Conservation (phyloP, 2,329 filamentous ascomycete species). For the Incumbomyces lentus region DNA sequence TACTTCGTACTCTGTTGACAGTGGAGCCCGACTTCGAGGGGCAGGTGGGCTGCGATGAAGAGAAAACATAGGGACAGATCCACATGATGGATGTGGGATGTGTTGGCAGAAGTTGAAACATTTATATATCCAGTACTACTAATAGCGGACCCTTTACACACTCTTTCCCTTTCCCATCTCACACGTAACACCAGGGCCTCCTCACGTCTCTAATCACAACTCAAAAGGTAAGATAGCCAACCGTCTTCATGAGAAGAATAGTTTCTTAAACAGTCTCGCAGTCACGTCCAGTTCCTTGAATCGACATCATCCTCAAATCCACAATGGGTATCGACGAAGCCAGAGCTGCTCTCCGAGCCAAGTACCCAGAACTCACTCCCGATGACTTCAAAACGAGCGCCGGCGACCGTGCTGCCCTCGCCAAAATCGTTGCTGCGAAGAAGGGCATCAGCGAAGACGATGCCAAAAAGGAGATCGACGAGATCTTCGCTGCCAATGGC, state of each 20-base stretch:
- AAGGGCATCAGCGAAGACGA: constrained; percentile 4
- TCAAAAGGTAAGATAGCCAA: neutral
- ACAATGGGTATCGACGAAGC: constrained; percentile 8
- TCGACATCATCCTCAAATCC: neutral
- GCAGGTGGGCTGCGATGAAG: constrained; percentile 5
- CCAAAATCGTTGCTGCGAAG: constrained; percentile 4
- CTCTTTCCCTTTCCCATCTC: neutral
- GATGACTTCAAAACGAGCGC: constrained; percentile 5
- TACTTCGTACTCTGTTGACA: constrained; percentile 7
- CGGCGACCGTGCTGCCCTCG: constrained; percentile 2
- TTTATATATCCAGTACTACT: constrained; percentile 5
- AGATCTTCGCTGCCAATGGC: constrained; percentile 8
- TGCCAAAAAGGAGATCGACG: constrained; percentile 5
- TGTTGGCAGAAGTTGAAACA: constrained; percentile 1
- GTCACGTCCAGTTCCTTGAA: neutral
- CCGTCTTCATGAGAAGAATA: neutral
- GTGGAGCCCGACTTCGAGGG: constrained; percentile 5
- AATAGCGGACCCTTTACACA: neutral
- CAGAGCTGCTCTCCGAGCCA: constrained; percentile 7
- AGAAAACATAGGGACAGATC: neutral
- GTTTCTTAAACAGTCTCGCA: neutral
- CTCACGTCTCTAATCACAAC: neutral
- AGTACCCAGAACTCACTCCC: constrained; percentile 5
- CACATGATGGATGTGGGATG: constrained; percentile 5
- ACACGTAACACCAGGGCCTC: neutral